Evolutionary conservation across 192 early-diverging fungal species (phyloP), one percentile per base, ranked within the genome.

Genomic region (Mortierella hygrophila): DNA sequence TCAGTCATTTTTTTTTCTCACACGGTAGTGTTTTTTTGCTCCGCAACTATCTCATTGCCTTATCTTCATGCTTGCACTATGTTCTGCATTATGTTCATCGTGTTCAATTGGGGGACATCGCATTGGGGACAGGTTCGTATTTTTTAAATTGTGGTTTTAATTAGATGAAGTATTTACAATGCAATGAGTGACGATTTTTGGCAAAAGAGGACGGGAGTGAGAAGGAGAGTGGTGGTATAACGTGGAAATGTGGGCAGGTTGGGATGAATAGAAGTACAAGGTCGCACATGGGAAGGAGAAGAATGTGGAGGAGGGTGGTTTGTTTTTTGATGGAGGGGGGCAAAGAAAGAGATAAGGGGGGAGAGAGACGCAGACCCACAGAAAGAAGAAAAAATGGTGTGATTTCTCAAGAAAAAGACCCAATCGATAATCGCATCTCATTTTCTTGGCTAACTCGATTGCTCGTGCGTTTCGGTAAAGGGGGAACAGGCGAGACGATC

Each of bases 91-190:
- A 46, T 11, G 11, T 13, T 3, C 10, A 46, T 20, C 54, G 54
- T 23, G 0, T 55, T 26, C 55, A 60, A 60, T 23, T 60, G 55
- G n/a, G 0, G 29, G 9, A n/a, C 21, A 26, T 60, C 8, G 16
- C 9, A 60, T 60, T 18, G 11, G 18, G 47, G 47, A 2, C 11
- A 60, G 55, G 32, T 1, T 35, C 35, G 35, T 35, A 35, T 35
- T 35, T 35, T 35, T 35, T 35, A 35, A 1, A 35, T 35, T 1
- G 35, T 35, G 35, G 35, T 35, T 35, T 35, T 65, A 65, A 65
- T 65, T 65, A 65, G 60, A 65, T 65, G 60, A 65, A n/a, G 60
- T 65, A 65, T 65, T 65, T 65, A 65, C 60, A 65, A 65, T 65
- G 60, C 60, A n/a, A 13, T 65, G 60, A 32, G 29, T 8, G 11